Base-by-base conservation (phyloP, 78 protist species). In the Dictyostelium discoideum region DNA sequence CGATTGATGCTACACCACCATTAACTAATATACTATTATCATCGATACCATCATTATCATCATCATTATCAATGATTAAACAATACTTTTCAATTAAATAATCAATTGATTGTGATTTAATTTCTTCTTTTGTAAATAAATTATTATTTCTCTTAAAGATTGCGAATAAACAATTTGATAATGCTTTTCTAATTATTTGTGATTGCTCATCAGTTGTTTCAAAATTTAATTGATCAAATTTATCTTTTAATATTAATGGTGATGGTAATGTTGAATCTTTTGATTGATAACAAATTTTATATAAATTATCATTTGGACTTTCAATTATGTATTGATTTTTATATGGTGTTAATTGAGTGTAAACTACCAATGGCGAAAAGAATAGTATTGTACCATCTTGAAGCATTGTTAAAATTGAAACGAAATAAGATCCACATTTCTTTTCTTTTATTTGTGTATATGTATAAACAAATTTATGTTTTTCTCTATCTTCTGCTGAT, bases 351-450 rank as follows among this genome's bases (percentile, higher is more conserved):
- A 44, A 44, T 44, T 44, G 48, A 7, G 48, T 44, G 2, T 44
- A 44, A 44, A 44, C 48, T 44, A 67, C 60, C 22, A 20, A 26
- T 22, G 85, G 76, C 5, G 79, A 32, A n/a, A 16, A 3, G 50
- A 77, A 42, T 26, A 87, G 4, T 22, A 87, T 14, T 2, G 93
- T n/a, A 40, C 93, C 93, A 57, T 87, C 93, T 22, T 77, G 24
- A 87, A 40, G 14, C 42, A 63, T 29, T 0, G 78, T 29, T 0
- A n/a, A 32, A 3, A 4, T 9, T 44, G 32, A 44, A 44, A 54
- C 65, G 20, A 54, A 54, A 54, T 10, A 54, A 16, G 65, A 54
- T 10, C 65, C 65, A 54, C 65, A 16, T 13, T 54, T 54, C 11
- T 10, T 54, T 1, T 54, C 65, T 54, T 54, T 54, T 1, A 54